Evolutionary conservation across 768 basidiomycete species (phyloP).

Genomic region (Filobasidium wieringae): DNA sequence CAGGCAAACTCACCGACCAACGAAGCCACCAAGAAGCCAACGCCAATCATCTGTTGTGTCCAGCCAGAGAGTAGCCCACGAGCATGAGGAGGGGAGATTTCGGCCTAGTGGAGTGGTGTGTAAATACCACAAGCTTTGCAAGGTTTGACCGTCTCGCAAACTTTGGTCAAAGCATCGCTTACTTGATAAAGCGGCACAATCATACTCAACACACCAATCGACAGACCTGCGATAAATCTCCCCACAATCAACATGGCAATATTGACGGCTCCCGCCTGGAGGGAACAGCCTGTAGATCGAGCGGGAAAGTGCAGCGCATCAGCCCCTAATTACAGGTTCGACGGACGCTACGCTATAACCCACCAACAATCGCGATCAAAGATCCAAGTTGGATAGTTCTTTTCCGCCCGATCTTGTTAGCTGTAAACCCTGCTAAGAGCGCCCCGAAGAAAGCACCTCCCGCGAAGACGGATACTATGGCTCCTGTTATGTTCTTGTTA

Average conservation of each 20-base stretch:
- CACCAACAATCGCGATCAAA: conserved; percentile 12
- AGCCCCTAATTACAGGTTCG: neutral
- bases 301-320: conserved; percentile 16
- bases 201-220: neutral
- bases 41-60: conserved; percentile 53
- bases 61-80: conserved; percentile 56
- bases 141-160: too few species aligned
- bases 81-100: conserved; percentile 53
- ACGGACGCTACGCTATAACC: neutral
- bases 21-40: conserved; percentile 53
- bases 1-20: conserved; percentile 30
- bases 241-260: conserved; percentile 50
- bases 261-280: conserved; percentile 54
- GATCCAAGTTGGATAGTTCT: conserved; percentile 46
- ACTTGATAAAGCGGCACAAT: conserved; percentile 37
- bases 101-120: conserved; percentile 38
- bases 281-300: conserved; percentile 49
- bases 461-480: neutral
- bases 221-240: conserved; percentile 24
- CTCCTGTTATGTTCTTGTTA: neutral
- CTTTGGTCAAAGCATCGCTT: neutral
- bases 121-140: neutral
- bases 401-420: conserved; percentile 42
- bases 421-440: conserved; percentile 36
- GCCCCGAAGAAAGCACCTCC: neutral